Base-by-base conservation (phyloP, 306 rosid species). In the Pyrus pyrifolia region DNA sequence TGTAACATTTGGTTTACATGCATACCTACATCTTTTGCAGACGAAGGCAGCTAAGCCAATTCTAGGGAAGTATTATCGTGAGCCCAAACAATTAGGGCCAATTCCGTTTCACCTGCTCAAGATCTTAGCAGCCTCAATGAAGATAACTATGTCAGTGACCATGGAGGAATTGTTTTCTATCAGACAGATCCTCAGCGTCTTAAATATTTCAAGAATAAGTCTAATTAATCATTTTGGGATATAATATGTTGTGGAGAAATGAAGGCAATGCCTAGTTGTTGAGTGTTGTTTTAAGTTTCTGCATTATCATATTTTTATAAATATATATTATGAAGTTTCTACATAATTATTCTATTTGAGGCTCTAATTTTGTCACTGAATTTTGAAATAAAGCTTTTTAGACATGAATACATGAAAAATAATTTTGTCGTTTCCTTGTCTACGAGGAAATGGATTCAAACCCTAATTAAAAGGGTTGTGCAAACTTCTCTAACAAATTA, bases 1-100 rank as follows among this genome's bases (percentile, higher is more conserved):
- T 45, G 35, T 29, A 52, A 42, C n/a, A 11, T 15, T 17, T 46
- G 33, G 17, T 27, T 61, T 17, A 61, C 30, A 8, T 57, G 29
- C 25, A 0, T 35, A 21, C 27, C 2, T 19, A 0, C 17, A 58
- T 1, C 49, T 3, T 8, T 46, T 63, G 77, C 85, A 91, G 98
- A 93, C 97, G 5, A 57, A 81, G 81, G 91, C 94, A 38, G 97
- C 96, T 11, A 90, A 84, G 71, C 72, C 81, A 15, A 88, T 90
- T 70, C 86, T 93, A 2, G 97, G 97, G 33, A 90, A 90, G 65
- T 93, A 93, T 68, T 93, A 90, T 30, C 79, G 96, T 4, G 91
- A 91, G 83, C 98, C 96, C 4, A 84, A 86, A 77, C 88, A 87
- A 75, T 93, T 96, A 0, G 96, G 94, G 68, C 86, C 91, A 29